Conservation (phyloP, 495 filamentous ascomycete species). For the Trichoderma reesei region DNA sequence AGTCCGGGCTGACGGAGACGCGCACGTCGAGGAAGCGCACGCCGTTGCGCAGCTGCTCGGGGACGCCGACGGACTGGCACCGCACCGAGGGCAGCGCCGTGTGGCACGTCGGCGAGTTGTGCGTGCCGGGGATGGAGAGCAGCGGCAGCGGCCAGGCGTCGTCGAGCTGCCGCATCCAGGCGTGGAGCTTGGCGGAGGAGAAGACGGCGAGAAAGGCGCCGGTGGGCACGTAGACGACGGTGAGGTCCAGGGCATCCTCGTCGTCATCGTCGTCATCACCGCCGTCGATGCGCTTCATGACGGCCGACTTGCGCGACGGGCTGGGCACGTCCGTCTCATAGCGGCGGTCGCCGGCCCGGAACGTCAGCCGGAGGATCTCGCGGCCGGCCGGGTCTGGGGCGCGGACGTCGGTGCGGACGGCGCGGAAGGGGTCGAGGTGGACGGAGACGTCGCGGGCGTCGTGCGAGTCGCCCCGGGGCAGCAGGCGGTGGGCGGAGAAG, state of each 20-base stretch:
- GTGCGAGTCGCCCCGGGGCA: slow-evolving; percentile 16
- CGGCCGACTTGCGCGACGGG: slow-evolving; percentile 23
- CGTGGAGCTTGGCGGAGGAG: slow-evolving; percentile 56
- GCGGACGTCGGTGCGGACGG: slow-evolving; percentile 23
- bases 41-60: slow-evolving; percentile 75
- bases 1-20: slow-evolving; percentile 54
- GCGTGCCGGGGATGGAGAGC: slow-evolving; percentile 88
- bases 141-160: slow-evolving; percentile 63
- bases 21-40: slow-evolving; percentile 93
- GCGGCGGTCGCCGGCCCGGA: slow-evolving; percentile 26
- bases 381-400: slow-evolving; percentile 23
- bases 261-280: slow-evolving; percentile 7
- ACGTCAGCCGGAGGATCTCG: slow-evolving; percentile 37
- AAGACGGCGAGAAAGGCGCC: slow-evolving; percentile 64
- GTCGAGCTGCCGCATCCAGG: slow-evolving; percentile 72
- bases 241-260: slow-evolving; percentile 39
- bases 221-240: slow-evolving; percentile 58
- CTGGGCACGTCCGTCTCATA: slow-evolving; percentile 33
- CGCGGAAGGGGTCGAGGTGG: slow-evolving; percentile 30
- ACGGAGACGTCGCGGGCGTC: slow-evolving; percentile 27
- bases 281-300: slow-evolving; percentile 23
- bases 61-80: slow-evolving; percentile 74
- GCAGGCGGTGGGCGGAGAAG: slow-evolving; percentile 18
- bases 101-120: slow-evolving; percentile 83
- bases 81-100: slow-evolving; percentile 82